phyloP scores from a whole-genome alignment of 1,284 basidiomycete species.

The Moesziomyces sp. region DNA sequence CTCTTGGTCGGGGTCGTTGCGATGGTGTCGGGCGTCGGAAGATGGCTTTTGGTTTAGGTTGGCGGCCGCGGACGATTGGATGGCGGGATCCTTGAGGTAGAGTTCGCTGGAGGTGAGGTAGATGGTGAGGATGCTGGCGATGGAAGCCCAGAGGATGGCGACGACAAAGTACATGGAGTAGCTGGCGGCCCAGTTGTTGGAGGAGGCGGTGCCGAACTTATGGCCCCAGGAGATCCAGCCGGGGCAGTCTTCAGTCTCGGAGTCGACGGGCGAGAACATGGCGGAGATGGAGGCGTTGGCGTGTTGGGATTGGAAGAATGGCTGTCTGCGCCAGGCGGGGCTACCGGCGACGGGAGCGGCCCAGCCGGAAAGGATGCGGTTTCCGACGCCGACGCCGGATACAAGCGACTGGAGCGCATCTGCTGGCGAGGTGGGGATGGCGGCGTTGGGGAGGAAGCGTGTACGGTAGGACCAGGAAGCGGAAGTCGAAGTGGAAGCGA shows the following conservation, averaged over 20 bases:
- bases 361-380: constrained; percentile 55
- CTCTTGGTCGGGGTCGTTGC: constrained; percentile 1
- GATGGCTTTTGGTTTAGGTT: constrained; percentile 17
- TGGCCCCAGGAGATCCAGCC: constrained; percentile 79
- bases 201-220: constrained; percentile 19
- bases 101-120: constrained; percentile 76
- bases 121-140: constrained; percentile 79
- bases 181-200: constrained; percentile 72
- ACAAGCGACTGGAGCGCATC: constrained; percentile 33
- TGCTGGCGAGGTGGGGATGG: constrained; percentile 8
- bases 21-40: neutral
- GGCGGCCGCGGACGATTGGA: constrained; percentile 7
- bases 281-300: constrained; percentile 19
- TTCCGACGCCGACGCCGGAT: constrained; percentile 46
- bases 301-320: constrained; percentile 2
- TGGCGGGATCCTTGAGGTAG: constrained; percentile 34
- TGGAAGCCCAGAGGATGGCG: constrained; percentile 56
- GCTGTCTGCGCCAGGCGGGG: constrained; percentile 55
- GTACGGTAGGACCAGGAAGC: constrained; percentile 35
- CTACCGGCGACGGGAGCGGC: constrained; percentile 57
- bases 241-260: constrained; percentile 71
- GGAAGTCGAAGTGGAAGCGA: constrained; percentile 1
- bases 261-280: constrained; percentile 18
- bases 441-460: constrained; percentile 22
- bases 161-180: constrained; percentile 77